These are phyloP conservation scores for Diaporthe aspalathi DNA, from an alignment of 2,329 filamentous ascomycete genomes.

Conservation along the genomic window DNA sequence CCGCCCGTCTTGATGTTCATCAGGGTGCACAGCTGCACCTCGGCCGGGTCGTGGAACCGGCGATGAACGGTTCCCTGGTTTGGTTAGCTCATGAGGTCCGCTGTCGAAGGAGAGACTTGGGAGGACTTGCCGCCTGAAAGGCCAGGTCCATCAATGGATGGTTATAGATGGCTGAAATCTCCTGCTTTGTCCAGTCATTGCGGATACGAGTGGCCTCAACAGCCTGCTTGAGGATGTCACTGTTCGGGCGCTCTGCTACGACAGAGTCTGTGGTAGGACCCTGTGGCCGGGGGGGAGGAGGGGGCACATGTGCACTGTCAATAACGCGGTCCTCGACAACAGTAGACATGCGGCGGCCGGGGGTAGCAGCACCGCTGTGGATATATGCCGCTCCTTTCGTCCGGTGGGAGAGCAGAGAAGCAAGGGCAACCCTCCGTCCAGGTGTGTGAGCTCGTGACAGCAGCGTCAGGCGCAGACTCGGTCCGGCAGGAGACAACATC, in stretches of 20 bases:
- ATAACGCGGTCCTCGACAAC: constrained; percentile 22
- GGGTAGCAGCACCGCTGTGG: not conserved
- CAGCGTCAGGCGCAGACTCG: constrained; percentile 10
- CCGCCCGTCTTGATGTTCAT: constrained; percentile 98
- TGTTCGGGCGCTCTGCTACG: not conserved
- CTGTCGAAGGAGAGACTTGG: not conserved
- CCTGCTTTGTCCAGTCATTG: constrained; percentile 82
- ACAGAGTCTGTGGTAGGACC: not conserved
- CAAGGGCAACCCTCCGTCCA: not conserved
- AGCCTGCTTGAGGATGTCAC: constrained; percentile 59
- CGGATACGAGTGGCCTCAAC: constrained; percentile 71
- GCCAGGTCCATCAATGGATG: constrained; percentile 83
- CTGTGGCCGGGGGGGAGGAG: constrained; percentile 14
- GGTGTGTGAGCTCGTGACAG: constrained; percentile 11
- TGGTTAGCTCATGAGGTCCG: constrained; percentile 32
- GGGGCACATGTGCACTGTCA: constrained; percentile 12
- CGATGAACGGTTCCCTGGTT: constrained; percentile 80
- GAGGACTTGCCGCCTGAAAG: constrained; percentile 75
- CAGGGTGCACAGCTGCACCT: constrained; percentile 91
- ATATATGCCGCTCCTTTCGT: constrained; percentile 11
- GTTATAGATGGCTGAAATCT: constrained; percentile 85
- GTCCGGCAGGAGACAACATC: constrained; percentile 18
- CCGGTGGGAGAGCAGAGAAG: constrained; percentile 14
- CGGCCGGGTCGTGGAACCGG: constrained; percentile 84
- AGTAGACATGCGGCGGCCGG: constrained; percentile 16